Conservation (phyloP, 768 basidiomycete genomes). For the Naganishia randhawae region DNA sequence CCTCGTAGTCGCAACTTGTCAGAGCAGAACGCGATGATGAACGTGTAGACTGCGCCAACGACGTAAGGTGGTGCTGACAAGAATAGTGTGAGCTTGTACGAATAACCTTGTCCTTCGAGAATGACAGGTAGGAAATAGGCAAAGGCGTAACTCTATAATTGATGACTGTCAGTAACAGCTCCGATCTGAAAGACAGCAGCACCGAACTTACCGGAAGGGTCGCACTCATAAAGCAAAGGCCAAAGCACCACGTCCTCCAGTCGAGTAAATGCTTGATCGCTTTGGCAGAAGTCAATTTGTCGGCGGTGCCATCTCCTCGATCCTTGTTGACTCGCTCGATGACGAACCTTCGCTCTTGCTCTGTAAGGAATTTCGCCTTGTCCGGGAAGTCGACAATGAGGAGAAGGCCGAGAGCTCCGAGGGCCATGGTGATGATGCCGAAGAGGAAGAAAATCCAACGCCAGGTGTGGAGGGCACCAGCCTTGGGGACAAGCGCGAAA, state of each 20-base stretch:
- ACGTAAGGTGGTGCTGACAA: slow-evolving; percentile 44
- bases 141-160: slow-evolving; percentile 29
- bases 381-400: slow-evolving; percentile 49
- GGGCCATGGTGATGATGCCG: slow-evolving; percentile 38
- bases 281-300: slow-evolving; percentile 37
- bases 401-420: slow-evolving; percentile 33
- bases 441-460: slow-evolving; percentile 47
- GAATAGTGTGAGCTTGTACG: slow-evolving; percentile 38
- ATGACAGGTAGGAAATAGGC: slow-evolving; percentile 42
- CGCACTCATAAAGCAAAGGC: slow-evolving; percentile 40
- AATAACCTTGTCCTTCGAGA: slow-evolving; percentile 43
- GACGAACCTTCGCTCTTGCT: slow-evolving; percentile 38
- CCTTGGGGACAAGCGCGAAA: slow-evolving; percentile 23
- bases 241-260: slow-evolving; percentile 43
- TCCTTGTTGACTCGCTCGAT: slow-evolving; percentile 40
- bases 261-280: slow-evolving; percentile 33
- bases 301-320: slow-evolving; percentile 41
- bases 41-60: slow-evolving; percentile 36
- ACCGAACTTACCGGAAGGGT: slow-evolving; percentile 33
- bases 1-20: slow-evolving; percentile 40
- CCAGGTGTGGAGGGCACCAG: slow-evolving; percentile 39
- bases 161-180: neutral
- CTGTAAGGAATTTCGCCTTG: slow-evolving; percentile 42
- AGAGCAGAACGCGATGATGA: slow-evolving; percentile 32
- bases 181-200: neutral